Percentiles rank a stretch among this genome's conserved stretches.
Conservation (phyloP, 345 rosid genomes). For the Psidium friedrichsthalianum region DNA sequence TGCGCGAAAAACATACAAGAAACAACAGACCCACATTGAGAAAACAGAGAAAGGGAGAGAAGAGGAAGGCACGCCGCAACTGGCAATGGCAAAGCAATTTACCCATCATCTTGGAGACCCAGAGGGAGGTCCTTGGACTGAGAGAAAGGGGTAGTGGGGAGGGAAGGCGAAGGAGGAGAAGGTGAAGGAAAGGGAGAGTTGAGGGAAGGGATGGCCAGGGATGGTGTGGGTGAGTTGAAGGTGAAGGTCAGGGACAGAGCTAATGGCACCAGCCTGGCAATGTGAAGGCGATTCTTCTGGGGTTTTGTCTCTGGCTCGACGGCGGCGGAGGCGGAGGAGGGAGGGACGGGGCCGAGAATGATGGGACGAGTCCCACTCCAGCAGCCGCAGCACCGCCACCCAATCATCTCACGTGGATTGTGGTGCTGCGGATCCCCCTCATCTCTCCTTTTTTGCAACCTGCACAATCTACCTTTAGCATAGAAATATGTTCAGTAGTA, state of each 20-base stretch:
- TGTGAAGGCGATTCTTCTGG: not conserved
- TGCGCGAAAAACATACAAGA: slow-evolving; percentile 11
- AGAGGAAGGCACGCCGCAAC: not conserved
- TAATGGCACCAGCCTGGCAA: not conserved
- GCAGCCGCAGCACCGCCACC: not conserved
- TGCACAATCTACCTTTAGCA: not conserved
- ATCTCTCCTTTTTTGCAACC: not conserved
- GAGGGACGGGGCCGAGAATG: not conserved
- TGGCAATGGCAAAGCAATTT: not conserved
- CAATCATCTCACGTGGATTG: not conserved
- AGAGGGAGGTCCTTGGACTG: slow-evolving; percentile 65
- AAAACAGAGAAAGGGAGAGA: not conserved
- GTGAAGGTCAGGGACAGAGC: slow-evolving; percentile 49
- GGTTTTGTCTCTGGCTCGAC: not conserved
- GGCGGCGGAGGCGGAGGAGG: not conserved
- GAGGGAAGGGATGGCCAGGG: slow-evolving; percentile 61
- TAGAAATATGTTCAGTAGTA: not conserved
- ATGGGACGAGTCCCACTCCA: not conserved
- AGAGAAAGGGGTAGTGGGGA: slow-evolving; percentile 74
- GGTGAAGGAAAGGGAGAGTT: slow-evolving; percentile 7
- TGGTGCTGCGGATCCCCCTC: not conserved
- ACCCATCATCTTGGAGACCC: slow-evolving; percentile 80
- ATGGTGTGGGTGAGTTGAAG: slow-evolving; percentile 38
- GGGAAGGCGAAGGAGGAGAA: not conserved
- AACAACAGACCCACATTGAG: not conserved